phyloP scores from a whole-genome alignment of 371 early-diverging fungal genomes.

The Lichtheimia corymbifera region DNA sequence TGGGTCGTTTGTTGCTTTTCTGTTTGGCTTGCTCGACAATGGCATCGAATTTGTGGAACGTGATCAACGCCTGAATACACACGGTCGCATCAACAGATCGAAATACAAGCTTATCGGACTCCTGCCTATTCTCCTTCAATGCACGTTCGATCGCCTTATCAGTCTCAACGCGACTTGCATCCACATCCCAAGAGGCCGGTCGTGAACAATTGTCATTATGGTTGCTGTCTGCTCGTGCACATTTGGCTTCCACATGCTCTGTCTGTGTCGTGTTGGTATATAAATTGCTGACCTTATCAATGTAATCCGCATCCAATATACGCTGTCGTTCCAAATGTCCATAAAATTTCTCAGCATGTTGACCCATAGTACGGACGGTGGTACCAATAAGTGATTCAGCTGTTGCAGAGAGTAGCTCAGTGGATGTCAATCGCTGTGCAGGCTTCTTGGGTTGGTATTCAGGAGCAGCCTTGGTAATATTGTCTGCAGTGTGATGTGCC shows the following conservation, averaged over 20 bases:
- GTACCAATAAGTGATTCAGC: conserved; percentile 30
- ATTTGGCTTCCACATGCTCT: conserved; percentile 31
- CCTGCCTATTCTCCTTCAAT: conserved; percentile 12
- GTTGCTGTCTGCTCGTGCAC: conserved; percentile 22
- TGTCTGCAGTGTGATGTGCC: no score
- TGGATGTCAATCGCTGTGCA: conserved; percentile 9
- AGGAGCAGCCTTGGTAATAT: conserved; percentile 8
- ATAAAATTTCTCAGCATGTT: conserved; percentile 27
- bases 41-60: conserved; percentile 10
- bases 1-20: background rate
- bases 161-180: conserved; percentile 3
- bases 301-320: conserved; percentile 29
- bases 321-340: conserved; percentile 25
- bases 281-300: conserved; percentile 25
- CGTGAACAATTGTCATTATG: conserved; percentile 20
- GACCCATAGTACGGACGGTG: conserved; percentile 17
- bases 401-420: conserved; percentile 18
- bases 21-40: conserved; percentile 8
- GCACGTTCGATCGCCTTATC: conserved; percentile 3
- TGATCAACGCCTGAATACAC: conserved; percentile 19
- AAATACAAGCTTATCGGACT: conserved; percentile 5
- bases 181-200: conserved; percentile 26
- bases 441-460: conserved; percentile 19
- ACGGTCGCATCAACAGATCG: conserved; percentile 20
- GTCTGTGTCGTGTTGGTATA: conserved; percentile 30